Base-by-base conservation (phyloP, 164 flowering plant genomes). In the Houttuynia cordata region DNA sequence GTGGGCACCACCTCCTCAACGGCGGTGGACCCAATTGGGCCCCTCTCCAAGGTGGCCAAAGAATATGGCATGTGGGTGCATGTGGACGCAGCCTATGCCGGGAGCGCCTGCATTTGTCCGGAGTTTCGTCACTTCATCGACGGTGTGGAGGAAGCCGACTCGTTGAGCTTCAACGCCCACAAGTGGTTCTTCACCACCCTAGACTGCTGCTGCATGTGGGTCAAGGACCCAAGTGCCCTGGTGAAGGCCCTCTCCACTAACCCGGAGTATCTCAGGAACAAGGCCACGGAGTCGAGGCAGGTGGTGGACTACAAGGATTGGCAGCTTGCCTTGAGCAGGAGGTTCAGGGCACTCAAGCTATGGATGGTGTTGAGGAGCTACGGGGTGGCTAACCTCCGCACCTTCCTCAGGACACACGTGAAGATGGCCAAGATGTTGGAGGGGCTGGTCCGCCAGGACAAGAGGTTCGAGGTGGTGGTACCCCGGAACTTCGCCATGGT, bases 201-300 rank as follows among this genome's bases (percentile, higher is more conserved):
- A 68, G 87, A 82, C 39, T 79, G 81, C 23, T 81, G 83, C 53
- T 83, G 91, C 62, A 34, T 83, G 40, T 85, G 87, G 87, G 76
- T 84, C 47, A 74, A 75, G 58, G 37, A 30, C 37, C 37, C 37
- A 2, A 30, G 6, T 6, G 6, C 4, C 37, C 37, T 30, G 37
- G 37, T 30, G 37, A 30, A 2, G 37, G 37, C 37, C 37, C 37
- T 30, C 37, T 30, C 37, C 37, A 30, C 37, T 40, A 65, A 1
- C 78, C 81, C 1, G 47, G 37, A 30, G 6, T 30, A 30, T 37
- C 42, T 58, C 30, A 2, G 37, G 37, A 30, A 30, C 37, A 30
- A 30, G 37, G 37, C 37, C 37, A 30, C 37, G 4, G 37, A 30
- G 37, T 30, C 37, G 37, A 30, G 6, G 37, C 37, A 30, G 37